These are phyloP conservation scores for Moesziomyces globuligerus DNA, from an alignment of 1,284 basidiomycete species.

Conservation along the genomic window DNA sequence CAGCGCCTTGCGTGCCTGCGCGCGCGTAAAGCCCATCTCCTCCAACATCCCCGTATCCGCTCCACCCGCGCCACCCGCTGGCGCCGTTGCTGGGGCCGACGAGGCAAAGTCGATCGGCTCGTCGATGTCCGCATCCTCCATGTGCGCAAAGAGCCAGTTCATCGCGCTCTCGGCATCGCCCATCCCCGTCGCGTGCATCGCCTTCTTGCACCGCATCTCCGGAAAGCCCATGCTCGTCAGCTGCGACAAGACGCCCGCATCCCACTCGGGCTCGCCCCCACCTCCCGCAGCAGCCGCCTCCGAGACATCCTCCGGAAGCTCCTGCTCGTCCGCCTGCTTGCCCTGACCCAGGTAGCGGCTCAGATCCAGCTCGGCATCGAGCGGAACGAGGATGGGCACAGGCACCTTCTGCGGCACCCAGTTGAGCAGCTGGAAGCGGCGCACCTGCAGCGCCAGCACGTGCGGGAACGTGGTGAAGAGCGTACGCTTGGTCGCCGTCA, in stretches of 20 bases:
- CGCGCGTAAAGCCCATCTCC: constrained; percentile 91
- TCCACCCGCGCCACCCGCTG: constrained; percentile 58
- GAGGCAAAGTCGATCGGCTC: constrained; percentile 73
- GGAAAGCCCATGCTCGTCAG: constrained; percentile 63
- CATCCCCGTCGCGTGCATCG: constrained; percentile 83
- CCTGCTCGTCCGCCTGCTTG: constrained; percentile 78
- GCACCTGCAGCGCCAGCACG: constrained; percentile 87
- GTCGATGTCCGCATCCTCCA: constrained; percentile 95
- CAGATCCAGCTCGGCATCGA: constrained; percentile 72
- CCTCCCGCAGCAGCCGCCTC: not conserved
- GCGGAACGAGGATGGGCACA: constrained; percentile 82
- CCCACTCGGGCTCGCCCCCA: constrained; percentile 33
- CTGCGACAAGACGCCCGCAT: constrained; percentile 56
- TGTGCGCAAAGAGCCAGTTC: constrained; percentile 93
- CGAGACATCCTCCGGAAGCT: constrained; percentile 74
- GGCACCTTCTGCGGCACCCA: constrained; percentile 98
- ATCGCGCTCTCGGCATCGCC: constrained; percentile 82
- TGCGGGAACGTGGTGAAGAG: constrained; percentile 88
- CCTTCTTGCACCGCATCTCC: constrained; percentile 68
- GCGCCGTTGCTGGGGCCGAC: constrained; percentile 2
- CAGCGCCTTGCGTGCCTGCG: constrained; percentile 88
- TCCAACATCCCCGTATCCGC: constrained; percentile 72
- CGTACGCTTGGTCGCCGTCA: constrained; percentile 75
- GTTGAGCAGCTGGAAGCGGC: constrained; percentile 93
- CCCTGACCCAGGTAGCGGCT: constrained; percentile 80